Base-by-base conservation (phyloP, 441 rosid genomes). In the Melastoma candidum region DNA sequence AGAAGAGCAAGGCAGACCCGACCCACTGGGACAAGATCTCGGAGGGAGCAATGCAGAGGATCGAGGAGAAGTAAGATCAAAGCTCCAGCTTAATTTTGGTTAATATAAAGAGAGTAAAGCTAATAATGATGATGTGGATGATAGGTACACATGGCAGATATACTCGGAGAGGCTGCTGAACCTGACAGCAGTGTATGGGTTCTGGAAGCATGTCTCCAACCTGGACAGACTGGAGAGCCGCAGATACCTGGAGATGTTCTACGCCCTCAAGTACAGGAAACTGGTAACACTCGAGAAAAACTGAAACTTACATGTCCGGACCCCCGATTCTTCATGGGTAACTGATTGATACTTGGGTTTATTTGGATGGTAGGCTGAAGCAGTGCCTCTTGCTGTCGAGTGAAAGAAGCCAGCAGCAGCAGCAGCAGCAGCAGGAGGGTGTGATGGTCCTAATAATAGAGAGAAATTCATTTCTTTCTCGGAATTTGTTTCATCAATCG, bases 121-220 rank as follows among this genome's bases (percentile, higher is more conserved):
- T 17, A 17, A 17, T 17, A 17, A 17, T 17, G 22, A 17, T 17
- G 22, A 17, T 17, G 22, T 17, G 22, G 22, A 17, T 17, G 22
- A 17, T 63, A 90, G 96, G 69, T 84, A 90, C 14, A 90, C 98
- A 6, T 87, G 98, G 98, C 68, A 87, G 57, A 90, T 90, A 0
- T 90, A 90, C 65, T 90, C 96, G 0, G 79, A 90, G 70, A 83
- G 96, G 78, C 86, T 87, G 13, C 59, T 90, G 78, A 85, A 94
- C 3, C 68, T 90, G 63, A 87, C 96, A 0, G 96, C 86, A 41
- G 98, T 90, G 17, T 90, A 90, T 44, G 96, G 96, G 1, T 90
- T 90, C 79, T 90, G 97, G 97, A 90, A 90, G 65, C 97, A 84
- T 48, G 96, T 90, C 0, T 87, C 97, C 0, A 90, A 90, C 53